Conservation (phyloP, 202 grass and related monocot species). For the Elaeis oleifera region DNA sequence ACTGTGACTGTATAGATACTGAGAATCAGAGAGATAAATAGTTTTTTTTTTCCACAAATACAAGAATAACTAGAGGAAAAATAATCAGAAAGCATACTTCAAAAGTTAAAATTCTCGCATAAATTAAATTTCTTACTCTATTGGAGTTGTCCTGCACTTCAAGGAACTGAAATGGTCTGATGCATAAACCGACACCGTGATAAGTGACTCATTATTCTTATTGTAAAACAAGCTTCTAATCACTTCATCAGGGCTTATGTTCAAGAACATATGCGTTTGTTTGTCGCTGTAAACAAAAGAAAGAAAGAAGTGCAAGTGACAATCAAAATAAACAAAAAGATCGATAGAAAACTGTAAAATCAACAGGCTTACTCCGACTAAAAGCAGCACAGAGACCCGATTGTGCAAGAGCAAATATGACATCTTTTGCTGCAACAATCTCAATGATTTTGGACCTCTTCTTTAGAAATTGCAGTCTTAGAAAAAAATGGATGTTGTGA, state of each 20-base stretch:
- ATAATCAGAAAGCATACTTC: neutral
- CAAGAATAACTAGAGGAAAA: neutral
- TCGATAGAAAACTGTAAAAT: constrained; percentile 13
- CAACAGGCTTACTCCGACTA: constrained; percentile 42
- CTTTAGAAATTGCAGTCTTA: constrained; percentile 45
- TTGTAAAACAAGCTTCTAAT: constrained; percentile 79
- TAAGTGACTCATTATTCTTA: constrained; percentile 72
- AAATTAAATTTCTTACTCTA: constrained; percentile 45
- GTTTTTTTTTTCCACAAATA: too few species aligned
- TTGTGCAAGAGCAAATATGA: constrained; percentile 65
- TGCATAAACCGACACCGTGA: constrained; percentile 69
- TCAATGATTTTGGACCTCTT: constrained; percentile 69
- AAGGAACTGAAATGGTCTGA: constrained; percentile 66
- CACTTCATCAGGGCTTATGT: constrained; percentile 70
- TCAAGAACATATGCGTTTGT: constrained; percentile 75
- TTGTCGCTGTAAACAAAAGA: constrained; percentile 48
- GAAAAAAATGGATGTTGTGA: constrained; percentile 41
- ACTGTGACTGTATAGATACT: too few species aligned
- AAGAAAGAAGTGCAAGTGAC: constrained; percentile 22
- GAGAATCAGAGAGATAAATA: too few species aligned
- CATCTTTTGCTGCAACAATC: constrained; percentile 75
- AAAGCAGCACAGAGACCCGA: constrained; percentile 72
- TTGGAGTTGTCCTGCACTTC: constrained; percentile 76
- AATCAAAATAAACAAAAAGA: constrained; percentile 19
- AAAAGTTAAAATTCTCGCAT: constrained; percentile 7